Evolutionary conservation across 2,329 filamentous ascomycete genomes (phyloP), one percentile per base, ranked within the genome.

Genomic region (Dactylonectria macrodidyma): DNA sequence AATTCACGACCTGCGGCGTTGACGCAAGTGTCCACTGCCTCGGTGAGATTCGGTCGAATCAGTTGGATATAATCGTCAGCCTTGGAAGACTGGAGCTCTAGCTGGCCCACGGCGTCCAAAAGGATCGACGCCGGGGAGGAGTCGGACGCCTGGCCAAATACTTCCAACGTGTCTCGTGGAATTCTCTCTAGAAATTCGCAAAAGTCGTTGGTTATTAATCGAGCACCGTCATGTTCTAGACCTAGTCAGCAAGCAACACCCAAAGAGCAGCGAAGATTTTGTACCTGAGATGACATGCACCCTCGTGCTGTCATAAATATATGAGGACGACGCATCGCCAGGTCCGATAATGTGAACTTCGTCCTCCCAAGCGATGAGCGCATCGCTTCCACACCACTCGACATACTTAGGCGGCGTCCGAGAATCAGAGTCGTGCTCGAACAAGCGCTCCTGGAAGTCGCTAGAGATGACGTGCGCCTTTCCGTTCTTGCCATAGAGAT

Each of bases 161-260:
- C 94, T 64, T 97, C 93, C 65, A 97, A 92, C 0, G 93, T 95
- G 46, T 94, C 92, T 71, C 91, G 90, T 0, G 95, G 93, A 0
- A 99, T 95, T 77, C 95, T 95, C 76, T 99, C 95, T n/a, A 99
- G 79, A 77, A 98, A 98, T 75, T 99, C 96, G 81, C 95, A 98
- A n/a, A 93, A 91, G 76, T 97, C 94, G 75, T 97, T 97, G 3
- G 94, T 97, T 52, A 99, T 86, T 9, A 99, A 84, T 16, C 95
- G 90, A 26, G 97, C 91, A n/a, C 96, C 96, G 78, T 99, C 96
- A 68, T 89, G 84, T 71, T 92, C 90, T 89, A 54, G 1, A 24
- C 3, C 2, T 4, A 12, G 57, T 75, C 10, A 78, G 71, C n/a
- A 47, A 36, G 8, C n/a, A 5, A n/a, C 1, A 9, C 2, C 10